These are phyloP conservation scores for Ganoderma boninense DNA, from an alignment of 1,284 basidiomycete genomes.

Conservation along the genomic window DNA sequence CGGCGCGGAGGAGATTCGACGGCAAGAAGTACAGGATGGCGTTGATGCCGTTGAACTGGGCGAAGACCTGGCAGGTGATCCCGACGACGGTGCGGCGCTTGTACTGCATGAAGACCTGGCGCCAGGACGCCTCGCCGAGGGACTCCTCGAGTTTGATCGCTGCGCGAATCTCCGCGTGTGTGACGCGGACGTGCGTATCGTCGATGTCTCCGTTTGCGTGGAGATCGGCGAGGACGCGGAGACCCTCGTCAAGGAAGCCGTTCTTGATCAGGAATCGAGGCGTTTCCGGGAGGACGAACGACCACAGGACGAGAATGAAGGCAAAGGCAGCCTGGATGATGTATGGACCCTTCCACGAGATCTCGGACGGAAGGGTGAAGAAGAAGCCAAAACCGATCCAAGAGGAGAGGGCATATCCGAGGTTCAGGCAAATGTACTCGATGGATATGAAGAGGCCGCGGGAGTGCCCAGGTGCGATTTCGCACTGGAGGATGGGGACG, in stretches of 20 bases:
- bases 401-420: conserved; percentile 57
- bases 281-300: conserved; percentile 60
- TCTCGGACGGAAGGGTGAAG: conserved; percentile 55
- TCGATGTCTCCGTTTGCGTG: conserved; percentile 54
- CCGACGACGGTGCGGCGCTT: conserved; percentile 54
- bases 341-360: conserved; percentile 64
- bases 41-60: conserved; percentile 66
- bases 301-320: conserved; percentile 52
- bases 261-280: conserved; percentile 63
- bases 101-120: conserved; percentile 56
- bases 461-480: conserved; percentile 60
- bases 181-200: conserved; percentile 47
- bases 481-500: conserved; percentile 60
- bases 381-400: conserved; percentile 64
- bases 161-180: conserved; percentile 52
- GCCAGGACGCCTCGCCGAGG: conserved; percentile 53
- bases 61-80: conserved; percentile 62
- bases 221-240: conserved; percentile 56
- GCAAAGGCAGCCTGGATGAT: conserved; percentile 57
- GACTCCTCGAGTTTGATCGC: conserved; percentile 51
- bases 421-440: conserved; percentile 60
- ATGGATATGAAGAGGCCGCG: conserved; percentile 61
- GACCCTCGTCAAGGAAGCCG: conserved; percentile 55
- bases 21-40: conserved; percentile 65
- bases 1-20: conserved; percentile 57